Conservation (phyloP, 2,329 filamentous ascomycete genomes). For the Colletotrichum limetticola region DNA sequence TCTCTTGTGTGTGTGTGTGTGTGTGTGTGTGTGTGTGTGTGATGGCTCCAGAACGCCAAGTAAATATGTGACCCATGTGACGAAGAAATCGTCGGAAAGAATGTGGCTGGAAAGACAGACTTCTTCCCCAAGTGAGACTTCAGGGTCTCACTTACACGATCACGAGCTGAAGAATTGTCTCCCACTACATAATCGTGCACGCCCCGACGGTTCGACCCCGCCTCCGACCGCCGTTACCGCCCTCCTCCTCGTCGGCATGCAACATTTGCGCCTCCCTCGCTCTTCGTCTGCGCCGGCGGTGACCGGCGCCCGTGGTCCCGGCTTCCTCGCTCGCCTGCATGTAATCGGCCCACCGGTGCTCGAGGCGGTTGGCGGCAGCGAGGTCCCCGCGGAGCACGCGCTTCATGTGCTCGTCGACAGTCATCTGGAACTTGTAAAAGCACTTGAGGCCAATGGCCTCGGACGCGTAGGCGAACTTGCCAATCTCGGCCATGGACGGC, state of each 20-base stretch:
- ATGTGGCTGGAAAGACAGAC: background rate
- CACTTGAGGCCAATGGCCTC: constrained; percentile 90
- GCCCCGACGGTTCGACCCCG: constrained; percentile 72
- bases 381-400: constrained; percentile 83
- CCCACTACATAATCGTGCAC: constrained; percentile 72
- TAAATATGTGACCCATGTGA: background rate
- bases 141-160: background rate
- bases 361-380: constrained; percentile 78
- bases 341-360: constrained; percentile 92
- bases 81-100: background rate
- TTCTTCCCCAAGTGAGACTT: background rate
- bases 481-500: constrained; percentile 54
- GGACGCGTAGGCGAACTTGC: constrained; percentile 69
- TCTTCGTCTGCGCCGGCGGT: constrained; percentile 77
- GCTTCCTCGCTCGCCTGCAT: constrained; percentile 94
- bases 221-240: constrained; percentile 65
- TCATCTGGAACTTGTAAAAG: constrained; percentile 95
- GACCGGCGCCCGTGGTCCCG: constrained; percentile 72
- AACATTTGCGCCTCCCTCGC: constrained; percentile 84
- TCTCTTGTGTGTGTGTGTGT: background rate
- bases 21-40: background rate
- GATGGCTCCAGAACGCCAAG: background rate
- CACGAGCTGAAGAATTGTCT: background rate
- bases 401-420: constrained; percentile 92
- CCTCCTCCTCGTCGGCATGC: constrained; percentile 84